Evolutionary conservation across 202 grass and related monocot genomes (phyloP).

Genomic region (Alloteropsis angusta): DNA sequence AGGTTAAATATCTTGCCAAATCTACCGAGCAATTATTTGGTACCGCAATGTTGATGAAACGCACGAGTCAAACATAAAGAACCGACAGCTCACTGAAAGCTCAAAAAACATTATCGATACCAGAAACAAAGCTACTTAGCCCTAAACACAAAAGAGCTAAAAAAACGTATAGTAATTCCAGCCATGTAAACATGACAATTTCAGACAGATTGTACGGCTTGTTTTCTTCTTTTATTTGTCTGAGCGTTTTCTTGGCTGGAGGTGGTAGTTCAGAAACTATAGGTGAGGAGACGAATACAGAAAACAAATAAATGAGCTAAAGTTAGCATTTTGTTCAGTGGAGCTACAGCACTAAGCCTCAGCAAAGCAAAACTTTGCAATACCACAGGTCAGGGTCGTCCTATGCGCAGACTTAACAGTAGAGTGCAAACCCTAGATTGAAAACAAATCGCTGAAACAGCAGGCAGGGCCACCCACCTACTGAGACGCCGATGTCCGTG

Average conservation of each 20-base stretch:
- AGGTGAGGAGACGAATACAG: background rate
- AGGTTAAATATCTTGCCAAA: constrained; percentile 3
- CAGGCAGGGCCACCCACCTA: constrained; percentile 56
- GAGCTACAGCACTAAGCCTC: constrained; percentile 6
- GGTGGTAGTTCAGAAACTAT: background rate
- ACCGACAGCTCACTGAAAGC: background rate
- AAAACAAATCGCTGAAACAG: background rate
- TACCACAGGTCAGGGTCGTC: background rate
- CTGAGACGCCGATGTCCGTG: constrained; percentile 93
- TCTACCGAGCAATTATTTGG: background rate
- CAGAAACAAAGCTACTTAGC: background rate
- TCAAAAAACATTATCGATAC: background rate
- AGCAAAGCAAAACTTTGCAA: background rate
- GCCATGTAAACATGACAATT: background rate
- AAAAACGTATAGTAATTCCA: background rate
- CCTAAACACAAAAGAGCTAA: background rate
- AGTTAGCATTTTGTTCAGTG: background rate
- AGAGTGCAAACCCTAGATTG: constrained; percentile 12
- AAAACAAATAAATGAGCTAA: constrained; percentile 15
- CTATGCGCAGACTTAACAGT: background rate
- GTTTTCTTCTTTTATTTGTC: background rate
- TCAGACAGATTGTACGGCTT: background rate
- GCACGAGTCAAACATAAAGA: background rate
- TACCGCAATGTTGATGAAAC: background rate
- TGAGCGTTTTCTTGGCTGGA: background rate